A percentile compares a stretch with the other conserved stretches of the same genome.
Conservation (phyloP, 352 stramenopile species). For the Pythium guiyangense region DNA sequence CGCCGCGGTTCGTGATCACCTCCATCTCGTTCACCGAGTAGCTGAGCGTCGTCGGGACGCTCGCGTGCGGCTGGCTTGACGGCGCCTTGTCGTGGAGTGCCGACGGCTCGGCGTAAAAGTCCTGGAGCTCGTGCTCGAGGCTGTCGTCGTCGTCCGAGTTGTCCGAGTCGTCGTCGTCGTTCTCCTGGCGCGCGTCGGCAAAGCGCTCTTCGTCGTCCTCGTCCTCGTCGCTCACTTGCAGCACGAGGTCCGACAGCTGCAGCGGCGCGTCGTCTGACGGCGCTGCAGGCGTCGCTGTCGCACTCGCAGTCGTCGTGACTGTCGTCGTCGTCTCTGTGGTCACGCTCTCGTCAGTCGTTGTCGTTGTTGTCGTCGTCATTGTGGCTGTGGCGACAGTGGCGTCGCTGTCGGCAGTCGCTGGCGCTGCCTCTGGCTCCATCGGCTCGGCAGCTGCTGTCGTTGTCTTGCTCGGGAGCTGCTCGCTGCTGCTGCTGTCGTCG, state of each 20-base stretch:
- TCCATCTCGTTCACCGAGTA: constrained; percentile 85
- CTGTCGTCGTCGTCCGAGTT: constrained; percentile 8
- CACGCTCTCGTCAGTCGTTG: constrained; percentile 5
- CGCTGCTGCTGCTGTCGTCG: not conserved
- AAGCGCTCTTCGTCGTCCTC: constrained; percentile 42
- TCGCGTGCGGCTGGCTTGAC: not conserved
- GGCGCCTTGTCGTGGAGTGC: constrained; percentile 4
- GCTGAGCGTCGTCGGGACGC: constrained; percentile 57
- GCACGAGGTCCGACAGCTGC: constrained; percentile 17
- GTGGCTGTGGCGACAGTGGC: not conserved
- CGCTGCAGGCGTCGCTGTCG: not conserved
- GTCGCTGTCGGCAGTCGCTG: not conserved
- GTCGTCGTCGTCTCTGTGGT: not conserved
- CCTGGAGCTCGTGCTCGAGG: constrained; percentile 20
- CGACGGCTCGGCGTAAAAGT: constrained; percentile 11
- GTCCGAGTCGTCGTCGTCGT: constrained; percentile 6
- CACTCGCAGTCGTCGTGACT: not conserved
- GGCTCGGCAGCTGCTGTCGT: not conserved
- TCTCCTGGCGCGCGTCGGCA: constrained; percentile 21
- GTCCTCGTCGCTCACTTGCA: constrained; percentile 17
- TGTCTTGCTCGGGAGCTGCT: not conserved
- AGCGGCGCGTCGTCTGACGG: constrained; percentile 2
- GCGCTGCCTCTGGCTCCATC: not conserved
- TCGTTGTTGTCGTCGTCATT: not conserved
- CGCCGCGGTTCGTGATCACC: constrained; percentile 71